Conservation (phyloP, 1,139 yeast species). For the Candida gigantensis region DNA sequence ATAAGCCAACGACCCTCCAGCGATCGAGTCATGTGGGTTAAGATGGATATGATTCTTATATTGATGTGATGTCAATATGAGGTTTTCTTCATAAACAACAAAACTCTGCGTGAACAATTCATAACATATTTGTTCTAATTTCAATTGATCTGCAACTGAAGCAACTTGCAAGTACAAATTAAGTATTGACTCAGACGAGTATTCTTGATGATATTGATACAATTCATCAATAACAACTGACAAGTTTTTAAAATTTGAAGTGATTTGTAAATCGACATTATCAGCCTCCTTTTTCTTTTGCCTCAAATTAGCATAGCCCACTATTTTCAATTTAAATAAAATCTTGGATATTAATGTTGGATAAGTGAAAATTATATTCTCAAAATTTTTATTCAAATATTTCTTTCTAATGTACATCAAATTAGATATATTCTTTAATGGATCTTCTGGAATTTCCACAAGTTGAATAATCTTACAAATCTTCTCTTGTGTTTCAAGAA, state of each 20-base stretch:
- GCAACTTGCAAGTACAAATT: conserved; percentile 59
- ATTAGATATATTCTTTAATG: conserved; percentile 51
- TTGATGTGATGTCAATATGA: conserved; percentile 25
- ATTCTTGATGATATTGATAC: conserved; percentile 50
- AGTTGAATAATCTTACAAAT: conserved; percentile 72
- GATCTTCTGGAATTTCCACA: conserved; percentile 47
- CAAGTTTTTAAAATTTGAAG: conserved; percentile 66
- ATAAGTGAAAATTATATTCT: conserved; percentile 62
- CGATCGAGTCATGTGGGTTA: conserved; percentile 41
- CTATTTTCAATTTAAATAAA: conserved; percentile 59
- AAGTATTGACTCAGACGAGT: conserved; percentile 49
- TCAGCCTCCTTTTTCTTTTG: conserved; percentile 17
- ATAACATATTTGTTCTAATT: conserved; percentile 58
- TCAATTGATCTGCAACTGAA: conserved; percentile 73
- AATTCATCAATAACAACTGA: conserved; percentile 74
- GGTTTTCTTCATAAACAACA: conserved; percentile 80
- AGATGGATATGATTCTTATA: conserved; percentile 18
- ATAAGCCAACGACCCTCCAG: conserved; percentile 40
- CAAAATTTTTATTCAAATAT: conserved; percentile 55
- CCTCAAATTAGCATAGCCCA: conserved; percentile 31
- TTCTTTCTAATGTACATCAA: conserved; percentile 57
- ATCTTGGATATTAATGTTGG: conserved; percentile 71
- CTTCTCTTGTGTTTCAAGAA: conserved; percentile 61
- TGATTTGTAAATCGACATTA: conserved; percentile 29
- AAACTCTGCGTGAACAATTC: conserved; percentile 90